Percentiles rank a stretch among this genome's conserved stretches.
Evolutionary conservation across 192 early-diverging fungal species (phyloP).

Genomic region (Coemansia reversa): DNA sequence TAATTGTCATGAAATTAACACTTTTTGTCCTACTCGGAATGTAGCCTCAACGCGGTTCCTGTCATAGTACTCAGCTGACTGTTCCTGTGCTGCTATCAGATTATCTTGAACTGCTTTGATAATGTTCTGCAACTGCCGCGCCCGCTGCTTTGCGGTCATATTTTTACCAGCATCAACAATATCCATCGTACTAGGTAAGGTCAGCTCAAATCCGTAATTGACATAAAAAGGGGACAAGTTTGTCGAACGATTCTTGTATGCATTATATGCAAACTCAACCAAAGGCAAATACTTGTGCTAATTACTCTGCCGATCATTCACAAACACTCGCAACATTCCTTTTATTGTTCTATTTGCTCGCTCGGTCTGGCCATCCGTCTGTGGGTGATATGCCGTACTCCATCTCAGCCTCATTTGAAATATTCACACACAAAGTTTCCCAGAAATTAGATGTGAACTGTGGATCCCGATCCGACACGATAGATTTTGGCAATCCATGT

Average conservation of each 20-base stretch:
- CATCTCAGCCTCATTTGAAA: conserved; percentile 29
- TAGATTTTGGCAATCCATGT: conserved; percentile 6
- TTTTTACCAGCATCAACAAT: background rate
- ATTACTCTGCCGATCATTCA: conserved; percentile 41
- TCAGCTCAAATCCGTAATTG: conserved; percentile 13
- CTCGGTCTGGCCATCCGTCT: conserved; percentile 9
- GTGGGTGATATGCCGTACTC: conserved; percentile 46
- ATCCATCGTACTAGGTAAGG: conserved; percentile 1
- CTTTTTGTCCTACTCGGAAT: background rate
- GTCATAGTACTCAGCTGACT: conserved; percentile 4
- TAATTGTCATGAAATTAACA: background rate
- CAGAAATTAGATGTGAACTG: conserved; percentile 16
- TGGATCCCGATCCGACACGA: too few relatives aligned
- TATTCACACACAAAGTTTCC: conserved; percentile 9
- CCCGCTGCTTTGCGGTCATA: background rate
- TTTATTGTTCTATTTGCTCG: conserved; percentile 40
- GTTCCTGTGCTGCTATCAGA: background rate
- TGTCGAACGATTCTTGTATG: conserved; percentile 6
- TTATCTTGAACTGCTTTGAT: background rate
- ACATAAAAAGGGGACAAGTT: background rate
- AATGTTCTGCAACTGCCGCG: background rate
- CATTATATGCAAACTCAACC: conserved; percentile 58
- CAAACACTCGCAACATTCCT: conserved; percentile 35
- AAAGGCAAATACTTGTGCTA: conserved; percentile 46
- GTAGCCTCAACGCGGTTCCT: background rate